Evolutionary conservation across 352 stramenopile species (phyloP), one percentile per base, ranked within the genome.

Genomic region (Pythium phragmiticola): DNA sequence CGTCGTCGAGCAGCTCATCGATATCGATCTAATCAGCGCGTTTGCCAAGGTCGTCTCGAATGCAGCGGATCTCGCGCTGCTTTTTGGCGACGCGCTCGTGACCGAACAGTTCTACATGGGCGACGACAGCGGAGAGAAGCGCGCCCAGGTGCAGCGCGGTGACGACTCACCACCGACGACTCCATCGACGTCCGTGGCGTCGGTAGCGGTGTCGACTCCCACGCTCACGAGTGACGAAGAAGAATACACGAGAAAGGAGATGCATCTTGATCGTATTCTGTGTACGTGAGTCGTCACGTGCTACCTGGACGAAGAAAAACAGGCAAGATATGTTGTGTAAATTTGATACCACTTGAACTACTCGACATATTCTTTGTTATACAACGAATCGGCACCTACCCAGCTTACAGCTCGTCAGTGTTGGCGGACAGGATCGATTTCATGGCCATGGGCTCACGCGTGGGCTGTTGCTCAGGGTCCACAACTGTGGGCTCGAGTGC

Each of bases 81-180:
- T 67, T 2, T 67, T 67, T 47, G 51, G 60, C 30, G 47, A 57
- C 41, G 51, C 60, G 21, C 45, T 62, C 11, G 33, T 67, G 16
- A 50, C 51, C 1, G 36, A 51, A 0, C 30, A 67, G 45, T 67
- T 62, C 26, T 67, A 67, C 43, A 67, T 67, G 33, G 51, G 60
- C 43, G 60, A 62, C 34, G 60, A 67, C 36, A 54, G 56, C 45
- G 5, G 46, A 3, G 43, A 55, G 39, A 42, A 36, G 17, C 17
- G 28, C 12, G 11, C 30, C 21, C 28, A 51, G 26, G 26, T 12
- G 23, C 39, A 16, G 46, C 30, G 17, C 42, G 26, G 17, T 39
- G 14, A 62, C 34, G 55, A 30, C 23, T 54, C 57, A 2, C 37
- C 52, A 14, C 39, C 41, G 7, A 36, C 45, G 12, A 39, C 43